These are phyloP conservation scores for Lentithecium fluviatile DNA, from an alignment of 495 filamentous ascomycete species.

Conservation along the genomic window DNA sequence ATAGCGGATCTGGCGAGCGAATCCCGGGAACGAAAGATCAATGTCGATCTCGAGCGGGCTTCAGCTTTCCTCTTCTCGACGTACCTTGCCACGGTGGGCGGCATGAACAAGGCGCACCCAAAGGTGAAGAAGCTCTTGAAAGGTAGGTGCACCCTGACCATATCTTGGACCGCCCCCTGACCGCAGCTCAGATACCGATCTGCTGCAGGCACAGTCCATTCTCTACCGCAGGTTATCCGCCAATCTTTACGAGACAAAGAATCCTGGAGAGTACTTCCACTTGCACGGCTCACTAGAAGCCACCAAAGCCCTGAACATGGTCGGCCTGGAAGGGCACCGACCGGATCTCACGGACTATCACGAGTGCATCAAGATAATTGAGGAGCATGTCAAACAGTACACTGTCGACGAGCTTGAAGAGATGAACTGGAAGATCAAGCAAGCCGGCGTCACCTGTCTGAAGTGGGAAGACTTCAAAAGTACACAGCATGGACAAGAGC, in stretches of 20 bases:
- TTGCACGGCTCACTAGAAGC: slow-evolving; percentile 78
- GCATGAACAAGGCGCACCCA: slow-evolving; percentile 63
- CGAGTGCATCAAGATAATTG: slow-evolving; percentile 65
- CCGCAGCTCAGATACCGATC: slow-evolving; percentile 60
- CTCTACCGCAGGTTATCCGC: slow-evolving; percentile 72
- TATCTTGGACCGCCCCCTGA: neutral
- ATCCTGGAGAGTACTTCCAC: slow-evolving; percentile 66
- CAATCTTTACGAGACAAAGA: slow-evolving; percentile 71
- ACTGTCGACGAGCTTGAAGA: slow-evolving; percentile 62
- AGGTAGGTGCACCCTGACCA: slow-evolving; percentile 48
- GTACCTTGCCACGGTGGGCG: slow-evolving; percentile 69
- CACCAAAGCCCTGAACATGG: slow-evolving; percentile 65
- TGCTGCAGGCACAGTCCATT: slow-evolving; percentile 67
- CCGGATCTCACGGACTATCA: slow-evolving; percentile 65
- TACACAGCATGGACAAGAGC: slow-evolving; percentile 58
- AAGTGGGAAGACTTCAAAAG: slow-evolving; percentile 64
- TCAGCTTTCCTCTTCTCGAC: slow-evolving; percentile 69
- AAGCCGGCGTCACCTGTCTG: slow-evolving; percentile 66
- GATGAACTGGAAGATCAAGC: slow-evolving; percentile 59
- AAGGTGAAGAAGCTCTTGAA: slow-evolving; percentile 61
- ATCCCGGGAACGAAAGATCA: slow-evolving; percentile 48
- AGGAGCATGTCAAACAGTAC: slow-evolving; percentile 62
- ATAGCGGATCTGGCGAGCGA: slow-evolving; percentile 60
- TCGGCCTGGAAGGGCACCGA: slow-evolving; percentile 62
- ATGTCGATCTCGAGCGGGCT: slow-evolving; percentile 62